Conservation (phyloP, 257 asterid genomes). For the Salvia hispanica region DNA sequence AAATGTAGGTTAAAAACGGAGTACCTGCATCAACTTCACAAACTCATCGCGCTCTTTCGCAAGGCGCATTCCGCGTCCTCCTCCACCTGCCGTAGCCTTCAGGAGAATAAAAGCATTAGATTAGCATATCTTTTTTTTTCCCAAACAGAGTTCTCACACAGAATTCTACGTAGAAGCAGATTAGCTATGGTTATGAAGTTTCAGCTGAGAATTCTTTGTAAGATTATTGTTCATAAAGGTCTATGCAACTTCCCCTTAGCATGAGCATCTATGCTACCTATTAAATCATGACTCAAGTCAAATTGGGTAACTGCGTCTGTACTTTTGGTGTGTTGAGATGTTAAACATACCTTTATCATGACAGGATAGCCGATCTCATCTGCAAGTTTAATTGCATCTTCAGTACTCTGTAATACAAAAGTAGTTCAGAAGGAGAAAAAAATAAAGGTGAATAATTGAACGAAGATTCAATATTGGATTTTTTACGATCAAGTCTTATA, state of each 20-base stretch:
- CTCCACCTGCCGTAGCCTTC: constrained; percentile 99
- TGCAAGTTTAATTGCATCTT: constrained; percentile 84
- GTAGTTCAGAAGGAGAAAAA: constrained; percentile 13
- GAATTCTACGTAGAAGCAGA: constrained; percentile 1
- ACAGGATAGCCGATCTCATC: constrained; percentile 89
- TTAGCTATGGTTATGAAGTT: not conserved
- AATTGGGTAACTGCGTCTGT: constrained; percentile 4
- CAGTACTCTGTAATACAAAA: constrained; percentile 66
- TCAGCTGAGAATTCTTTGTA: not conserved
- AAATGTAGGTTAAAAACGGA: not conserved
- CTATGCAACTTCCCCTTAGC: not conserved
- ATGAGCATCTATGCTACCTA: not conserved
- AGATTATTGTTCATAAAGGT: not conserved
- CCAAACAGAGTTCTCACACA: not conserved
- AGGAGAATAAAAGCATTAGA: constrained; percentile 34
- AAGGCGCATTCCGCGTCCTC: constrained; percentile 99
- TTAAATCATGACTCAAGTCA: not conserved
- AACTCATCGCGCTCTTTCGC: constrained; percentile 93
- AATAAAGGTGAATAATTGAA: constrained; percentile 3
- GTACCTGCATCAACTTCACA: constrained; percentile 93
- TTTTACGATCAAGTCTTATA: constrained; percentile 4
- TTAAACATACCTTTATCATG: constrained; percentile 84
- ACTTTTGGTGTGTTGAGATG: not conserved
- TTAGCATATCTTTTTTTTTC: constrained; percentile 21
- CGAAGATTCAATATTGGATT: constrained; percentile 2